phyloP scores from a whole-genome alignment of 2,329 filamentous ascomycete species.

The Penicillium sp. region DNA sequence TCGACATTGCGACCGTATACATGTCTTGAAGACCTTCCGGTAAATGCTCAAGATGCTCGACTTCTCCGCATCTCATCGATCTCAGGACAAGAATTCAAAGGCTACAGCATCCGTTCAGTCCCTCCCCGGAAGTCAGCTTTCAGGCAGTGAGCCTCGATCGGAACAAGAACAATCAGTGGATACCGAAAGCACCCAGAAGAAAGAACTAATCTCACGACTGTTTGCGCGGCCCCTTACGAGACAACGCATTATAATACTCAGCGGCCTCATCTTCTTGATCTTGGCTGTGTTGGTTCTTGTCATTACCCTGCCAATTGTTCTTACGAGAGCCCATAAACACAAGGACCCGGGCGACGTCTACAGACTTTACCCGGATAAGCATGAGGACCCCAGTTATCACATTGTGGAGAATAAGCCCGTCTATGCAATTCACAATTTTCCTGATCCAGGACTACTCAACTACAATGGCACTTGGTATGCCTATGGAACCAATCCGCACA shows the following conservation, averaged over 20 bases:
- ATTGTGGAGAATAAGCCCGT: constrained; percentile 25
- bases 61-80: background rate
- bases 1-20: background rate
- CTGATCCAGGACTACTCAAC: constrained; percentile 36
- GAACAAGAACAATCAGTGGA: constrained; percentile 2
- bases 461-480: constrained; percentile 42
- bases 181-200: constrained; percentile 8
- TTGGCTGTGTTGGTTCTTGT: constrained; percentile 24
- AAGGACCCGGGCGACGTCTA: constrained; percentile 10
- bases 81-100: background rate
- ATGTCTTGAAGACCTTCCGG: background rate
- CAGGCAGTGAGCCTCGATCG: constrained; percentile 1
- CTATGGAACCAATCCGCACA: constrained; percentile 34
- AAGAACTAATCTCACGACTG: constrained; percentile 13
- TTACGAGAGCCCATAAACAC: constrained; percentile 9
- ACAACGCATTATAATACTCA: constrained; percentile 16
- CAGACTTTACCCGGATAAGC: constrained; percentile 3
- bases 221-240: constrained; percentile 22
- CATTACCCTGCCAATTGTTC: constrained; percentile 29
- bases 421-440: constrained; percentile 33
- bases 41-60: constrained; percentile 1
- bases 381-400: constrained; percentile 26
- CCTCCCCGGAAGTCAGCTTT: constrained; percentile 2
- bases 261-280: constrained; percentile 15
- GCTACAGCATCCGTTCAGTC: constrained; percentile 11